A percentile compares a stretch with the other conserved stretches of the same genome.
Conservation (phyloP, 2,329 filamentous ascomycete species). For the Cladosporium velox region DNA sequence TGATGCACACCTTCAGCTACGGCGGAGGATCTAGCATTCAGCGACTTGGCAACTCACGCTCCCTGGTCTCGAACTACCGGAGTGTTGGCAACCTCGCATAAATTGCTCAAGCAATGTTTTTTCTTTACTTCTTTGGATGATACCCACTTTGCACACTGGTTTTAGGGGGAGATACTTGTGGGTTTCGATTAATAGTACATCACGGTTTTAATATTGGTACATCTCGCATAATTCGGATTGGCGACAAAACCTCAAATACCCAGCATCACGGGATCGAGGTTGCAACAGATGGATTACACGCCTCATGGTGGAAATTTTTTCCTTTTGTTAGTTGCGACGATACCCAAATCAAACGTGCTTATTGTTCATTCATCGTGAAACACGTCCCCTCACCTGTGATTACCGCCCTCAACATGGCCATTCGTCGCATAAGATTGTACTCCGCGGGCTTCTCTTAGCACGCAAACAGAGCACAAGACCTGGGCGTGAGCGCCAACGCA, state of each 20-base stretch:
- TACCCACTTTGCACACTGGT: constrained; percentile 18
- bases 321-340: constrained; percentile 12
- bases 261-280: not conserved
- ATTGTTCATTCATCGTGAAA: not conserved
- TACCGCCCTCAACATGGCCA: not conserved
- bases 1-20: constrained; percentile 11
- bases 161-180: constrained; percentile 3
- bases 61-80: not conserved
- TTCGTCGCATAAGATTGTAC: not conserved
- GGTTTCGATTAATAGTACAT: constrained; percentile 12
- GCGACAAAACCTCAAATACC: not conserved
- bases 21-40: constrained; percentile 3
- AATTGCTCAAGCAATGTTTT: not conserved
- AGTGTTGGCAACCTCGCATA: not conserved
- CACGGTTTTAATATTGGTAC: constrained; percentile 11
- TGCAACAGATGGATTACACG: constrained; percentile 8
- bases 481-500: constrained; percentile 16
- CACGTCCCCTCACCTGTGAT: not conserved
- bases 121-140: constrained; percentile 18
- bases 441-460: not conserved
- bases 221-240: not conserved
- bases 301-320: constrained; percentile 5
- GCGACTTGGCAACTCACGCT: constrained; percentile 7
- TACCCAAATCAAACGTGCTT: constrained; percentile 9
- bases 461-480: constrained; percentile 7